Evolutionary conservation across 805 yeast species (phyloP).

Genomic region (Kodamaea leandrae): DNA sequence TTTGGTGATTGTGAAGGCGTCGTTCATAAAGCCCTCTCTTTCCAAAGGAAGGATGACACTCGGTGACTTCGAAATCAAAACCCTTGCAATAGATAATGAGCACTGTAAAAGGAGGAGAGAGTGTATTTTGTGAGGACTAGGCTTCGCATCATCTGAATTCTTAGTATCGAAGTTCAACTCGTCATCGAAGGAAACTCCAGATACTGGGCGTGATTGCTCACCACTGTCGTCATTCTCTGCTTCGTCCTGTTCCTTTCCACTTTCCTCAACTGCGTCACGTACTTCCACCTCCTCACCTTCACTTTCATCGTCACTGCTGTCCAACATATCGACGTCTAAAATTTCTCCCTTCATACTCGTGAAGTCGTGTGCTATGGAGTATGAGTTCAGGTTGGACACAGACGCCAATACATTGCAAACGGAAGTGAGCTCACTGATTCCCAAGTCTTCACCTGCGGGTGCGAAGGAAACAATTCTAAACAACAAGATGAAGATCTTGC

Average conservation of each 20-base stretch:
- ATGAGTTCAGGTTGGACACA: constrained; percentile 53
- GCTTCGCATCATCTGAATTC: neutral
- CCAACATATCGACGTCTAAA: constrained; percentile 13
- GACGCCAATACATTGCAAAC: constrained; percentile 57
- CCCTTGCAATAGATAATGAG: constrained; percentile 47
- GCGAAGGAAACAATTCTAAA: constrained; percentile 47
- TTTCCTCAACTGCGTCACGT: constrained; percentile 4
- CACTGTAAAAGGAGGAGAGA: constrained; percentile 48
- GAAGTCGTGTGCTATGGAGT: constrained; percentile 18
- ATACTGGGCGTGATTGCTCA: too few relatives aligned
- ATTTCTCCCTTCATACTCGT: constrained; percentile 2
- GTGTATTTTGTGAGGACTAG: constrained; percentile 17
- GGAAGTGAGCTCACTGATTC: constrained; percentile 30
- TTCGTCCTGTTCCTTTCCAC: constrained; percentile 3
- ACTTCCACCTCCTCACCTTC: constrained; percentile 4
- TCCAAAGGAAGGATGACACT: constrained; percentile 50
- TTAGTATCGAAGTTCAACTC: neutral
- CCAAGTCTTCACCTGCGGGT: constrained; percentile 23
- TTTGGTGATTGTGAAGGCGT: constrained; percentile 37
- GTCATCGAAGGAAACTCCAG: too few relatives aligned
- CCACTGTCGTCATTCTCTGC: neutral
- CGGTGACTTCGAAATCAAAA: constrained; percentile 45
- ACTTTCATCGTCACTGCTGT: constrained; percentile 6
- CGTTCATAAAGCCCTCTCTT: constrained; percentile 70
- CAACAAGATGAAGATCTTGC: constrained; percentile 52